These are phyloP conservation scores for Pelargonium australe DNA, from an alignment of 441 rosid genomes.

Conservation along the genomic window DNA sequence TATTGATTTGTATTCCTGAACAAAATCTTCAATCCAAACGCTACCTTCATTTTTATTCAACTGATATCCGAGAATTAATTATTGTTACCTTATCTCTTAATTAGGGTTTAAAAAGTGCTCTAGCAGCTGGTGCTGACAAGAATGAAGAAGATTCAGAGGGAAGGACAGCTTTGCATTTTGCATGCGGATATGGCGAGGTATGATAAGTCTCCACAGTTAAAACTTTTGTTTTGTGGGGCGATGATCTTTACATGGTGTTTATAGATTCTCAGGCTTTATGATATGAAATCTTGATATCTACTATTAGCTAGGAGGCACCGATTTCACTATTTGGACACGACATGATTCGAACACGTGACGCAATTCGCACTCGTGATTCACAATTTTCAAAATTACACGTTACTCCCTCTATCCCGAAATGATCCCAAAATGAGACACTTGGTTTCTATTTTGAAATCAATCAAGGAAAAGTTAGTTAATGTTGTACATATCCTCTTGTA, in stretches of 20 bases:
- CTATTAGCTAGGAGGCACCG: too few species aligned
- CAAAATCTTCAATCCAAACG: too few species aligned
- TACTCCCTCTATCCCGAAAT: too few species aligned
- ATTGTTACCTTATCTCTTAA: conserved; percentile 9
- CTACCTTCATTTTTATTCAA: not conserved
- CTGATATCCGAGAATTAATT: not conserved
- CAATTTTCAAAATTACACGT: too few species aligned
- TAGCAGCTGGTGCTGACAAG: conserved; percentile 80
- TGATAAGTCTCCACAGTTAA: conserved; percentile 15
- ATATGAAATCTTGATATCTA: not conserved
- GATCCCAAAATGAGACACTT: too few species aligned
- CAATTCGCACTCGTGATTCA: too few species aligned
- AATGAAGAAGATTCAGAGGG: conserved; percentile 98
- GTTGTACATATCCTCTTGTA: too few species aligned
- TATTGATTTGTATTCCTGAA: too few species aligned
- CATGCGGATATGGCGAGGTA: conserved; percentile 99
- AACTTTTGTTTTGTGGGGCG: not conserved
- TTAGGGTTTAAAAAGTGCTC: conserved; percentile 79
- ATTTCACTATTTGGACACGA: too few species aligned
- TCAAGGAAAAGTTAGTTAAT: too few species aligned
- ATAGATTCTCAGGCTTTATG: not conserved
- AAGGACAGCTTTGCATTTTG: conserved; percentile 94
- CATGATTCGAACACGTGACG: too few species aligned
- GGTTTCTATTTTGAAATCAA: too few species aligned
- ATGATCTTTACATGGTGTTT: not conserved